Conservation (phyloP, 306 rosid species). For the Acacia melanoxylon region DNA sequence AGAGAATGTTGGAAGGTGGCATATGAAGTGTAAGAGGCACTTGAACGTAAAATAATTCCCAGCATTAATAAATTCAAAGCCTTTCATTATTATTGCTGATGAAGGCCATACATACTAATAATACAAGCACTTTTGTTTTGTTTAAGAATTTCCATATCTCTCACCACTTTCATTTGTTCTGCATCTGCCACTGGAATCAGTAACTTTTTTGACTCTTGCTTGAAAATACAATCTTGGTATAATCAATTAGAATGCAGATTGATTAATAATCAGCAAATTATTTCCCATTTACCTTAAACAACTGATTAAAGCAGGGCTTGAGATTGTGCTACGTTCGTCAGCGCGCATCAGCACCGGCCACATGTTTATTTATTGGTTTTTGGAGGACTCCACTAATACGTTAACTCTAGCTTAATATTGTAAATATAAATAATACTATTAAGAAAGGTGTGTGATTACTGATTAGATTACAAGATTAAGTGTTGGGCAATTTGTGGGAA, state of each 20-base stretch:
- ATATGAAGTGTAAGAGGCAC: constrained; percentile 19
- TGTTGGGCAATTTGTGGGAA: constrained; percentile 41
- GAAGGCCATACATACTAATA: neutral
- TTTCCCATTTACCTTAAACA: neutral
- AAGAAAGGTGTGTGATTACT: neutral
- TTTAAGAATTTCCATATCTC: constrained; percentile 30
- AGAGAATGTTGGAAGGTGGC: constrained; percentile 19
- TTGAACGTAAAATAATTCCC: neutral
- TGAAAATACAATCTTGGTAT: neutral
- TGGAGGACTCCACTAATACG: constrained; percentile 21
- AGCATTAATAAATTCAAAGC: neutral
- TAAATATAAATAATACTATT: neutral
- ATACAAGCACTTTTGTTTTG: constrained; percentile 28
- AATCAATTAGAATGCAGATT: neutral
- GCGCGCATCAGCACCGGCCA: constrained; percentile 41
- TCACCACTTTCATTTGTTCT: neutral
- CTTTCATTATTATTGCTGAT: neutral
- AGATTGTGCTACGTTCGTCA: constrained; percentile 9
- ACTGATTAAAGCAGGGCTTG: neutral
- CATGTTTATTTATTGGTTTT: constrained; percentile 15
- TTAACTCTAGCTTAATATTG: neutral
- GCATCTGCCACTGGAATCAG: neutral
- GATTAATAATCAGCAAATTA: neutral
- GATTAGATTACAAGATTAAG: neutral
- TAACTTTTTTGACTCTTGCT: neutral